These are phyloP conservation scores for Escallonia rubra DNA, from an alignment of 129 eudicot species.

Conservation along the genomic window DNA sequence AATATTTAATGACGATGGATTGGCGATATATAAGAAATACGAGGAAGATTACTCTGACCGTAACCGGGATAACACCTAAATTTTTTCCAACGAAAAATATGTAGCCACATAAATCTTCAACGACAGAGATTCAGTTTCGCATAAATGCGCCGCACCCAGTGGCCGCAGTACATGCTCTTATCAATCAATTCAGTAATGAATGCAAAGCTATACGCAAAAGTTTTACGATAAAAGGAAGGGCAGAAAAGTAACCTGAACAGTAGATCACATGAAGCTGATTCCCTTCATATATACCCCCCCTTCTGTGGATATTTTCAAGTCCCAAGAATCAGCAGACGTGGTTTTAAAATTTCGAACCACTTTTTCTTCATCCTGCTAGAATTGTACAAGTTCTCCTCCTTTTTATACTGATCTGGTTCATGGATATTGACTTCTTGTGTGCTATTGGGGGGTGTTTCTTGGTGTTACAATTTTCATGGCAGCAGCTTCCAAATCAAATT, in stretches of 20 bases:
- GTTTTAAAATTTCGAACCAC: slow-evolving; percentile 10
- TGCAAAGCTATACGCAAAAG: neutral
- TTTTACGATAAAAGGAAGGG: slow-evolving; percentile 8
- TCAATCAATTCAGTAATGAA: too few species aligned
- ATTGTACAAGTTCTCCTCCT: slow-evolving; percentile 22
- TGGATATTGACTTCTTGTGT: slow-evolving; percentile 56
- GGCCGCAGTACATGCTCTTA: too few species aligned
- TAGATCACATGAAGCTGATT: slow-evolving; percentile 20
- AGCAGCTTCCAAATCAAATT: slow-evolving; percentile 18
- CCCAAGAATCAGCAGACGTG: slow-evolving; percentile 15
- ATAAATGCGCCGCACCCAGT: too few species aligned
- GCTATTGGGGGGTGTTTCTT: slow-evolving; percentile 44
- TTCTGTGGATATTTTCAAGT: slow-evolving; percentile 19
- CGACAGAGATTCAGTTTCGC: too few species aligned
- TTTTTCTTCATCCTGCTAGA: slow-evolving; percentile 11
- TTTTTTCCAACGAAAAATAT: too few species aligned
- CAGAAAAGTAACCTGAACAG: slow-evolving; percentile 11
- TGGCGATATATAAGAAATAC: too few species aligned
- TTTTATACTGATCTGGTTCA: slow-evolving; percentile 35
- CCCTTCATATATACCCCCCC: slow-evolving; percentile 28
- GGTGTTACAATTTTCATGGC: slow-evolving; percentile 38
- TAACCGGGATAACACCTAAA: too few species aligned
- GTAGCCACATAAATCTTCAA: too few species aligned
- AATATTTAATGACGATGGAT: too few species aligned
- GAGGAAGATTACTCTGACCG: too few species aligned